Evolutionary conservation across 768 basidiomycete species (phyloP), one percentile per base, ranked within the genome.

Genomic region (Mrakia frigida): DNA sequence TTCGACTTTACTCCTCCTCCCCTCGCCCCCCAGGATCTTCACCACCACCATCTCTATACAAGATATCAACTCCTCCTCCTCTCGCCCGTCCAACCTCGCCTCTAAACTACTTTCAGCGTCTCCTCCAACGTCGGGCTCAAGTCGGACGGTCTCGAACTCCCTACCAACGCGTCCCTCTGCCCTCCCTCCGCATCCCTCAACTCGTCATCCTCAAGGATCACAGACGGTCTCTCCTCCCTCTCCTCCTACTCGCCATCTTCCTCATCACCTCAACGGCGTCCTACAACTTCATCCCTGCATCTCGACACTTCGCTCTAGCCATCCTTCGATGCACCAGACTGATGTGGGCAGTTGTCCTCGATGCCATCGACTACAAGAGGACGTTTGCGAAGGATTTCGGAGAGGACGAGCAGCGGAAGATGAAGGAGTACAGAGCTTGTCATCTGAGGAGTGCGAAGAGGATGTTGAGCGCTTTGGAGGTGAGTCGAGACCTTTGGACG

Each of bases 391-490:
- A 77, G 28, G 80, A 71, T 39, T 72, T 52, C 21, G 53, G 37
- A 35, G 74, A 60, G 10, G 43, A 67, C n/a, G 71, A 52, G 35
- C 69, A 81, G 82, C 91, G 92, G 85, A 91, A 92, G 84, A 79
- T 84, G 77, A 72, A 77, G 91, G 88, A 6, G 89, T 91, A 83
- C 84, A 86, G 87, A 21, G 85, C 88, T 43, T 96, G 94, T 82
- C 96, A 99, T 84, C 87, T 84, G 70, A 87, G 94, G 65, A 94
- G 92, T 81, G 94, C 94, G 10, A 82, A 85, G 74, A 86, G 93
- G 75, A 88, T 97, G 56, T 84, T 95, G 78, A 87, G 87, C 78
- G 93, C 93, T n/a, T 85, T 98, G 63, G 86, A 94, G 72, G 71
- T 73, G 59, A n/a, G 53, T 50, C 43, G 39, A 79, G 75, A 90